phyloP scores from a whole-genome alignment of 495 filamentous ascomycete species.

The Emericellopsis terricola region DNA sequence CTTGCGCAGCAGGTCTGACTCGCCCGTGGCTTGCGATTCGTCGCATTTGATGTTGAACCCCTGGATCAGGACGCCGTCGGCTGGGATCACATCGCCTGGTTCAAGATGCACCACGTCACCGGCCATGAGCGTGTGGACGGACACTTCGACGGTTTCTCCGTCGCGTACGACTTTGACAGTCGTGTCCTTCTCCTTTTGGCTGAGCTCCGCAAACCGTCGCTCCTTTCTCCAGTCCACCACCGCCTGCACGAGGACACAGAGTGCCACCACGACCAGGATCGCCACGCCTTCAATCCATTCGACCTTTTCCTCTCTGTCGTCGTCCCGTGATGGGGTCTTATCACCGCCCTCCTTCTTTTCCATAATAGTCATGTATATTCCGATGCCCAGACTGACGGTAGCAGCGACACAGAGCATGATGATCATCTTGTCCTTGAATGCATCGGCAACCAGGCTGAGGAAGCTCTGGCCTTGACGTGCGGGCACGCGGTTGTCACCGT shows the following conservation, averaged over 20 bases:
- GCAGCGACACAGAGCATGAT: conserved; percentile 57
- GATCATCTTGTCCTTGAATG: conserved; percentile 74
- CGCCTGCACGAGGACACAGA: conserved; percentile 58
- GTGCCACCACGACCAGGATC: conserved; percentile 57
- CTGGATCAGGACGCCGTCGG: conserved; percentile 54
- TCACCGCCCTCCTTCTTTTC: conserved; percentile 13
- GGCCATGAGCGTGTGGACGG: conserved; percentile 51
- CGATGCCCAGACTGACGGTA: conserved; percentile 50
- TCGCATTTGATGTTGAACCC: conserved; percentile 66
- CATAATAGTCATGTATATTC: conserved; percentile 47
- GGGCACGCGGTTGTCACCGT: conserved; percentile 52
- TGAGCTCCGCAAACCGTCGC: conserved; percentile 61
- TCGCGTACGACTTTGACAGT: conserved; percentile 61
- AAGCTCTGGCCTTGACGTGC: conserved; percentile 57
- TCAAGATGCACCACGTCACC: conserved; percentile 60
- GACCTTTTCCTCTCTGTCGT: conserved; percentile 30
- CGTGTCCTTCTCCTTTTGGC: conserved; percentile 65
- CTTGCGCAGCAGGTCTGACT: conserved; percentile 69
- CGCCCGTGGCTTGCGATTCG: conserved; percentile 70
- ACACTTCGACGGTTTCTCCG: conserved; percentile 53
- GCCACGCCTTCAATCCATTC: conserved; percentile 74
- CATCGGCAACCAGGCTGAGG: conserved; percentile 61
- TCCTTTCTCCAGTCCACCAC: conserved; percentile 69
- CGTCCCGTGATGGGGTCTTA: no score
- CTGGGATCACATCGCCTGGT: conserved; percentile 58